Conservation (phyloP, 371 early-diverging fungal genomes). For the Umbelopsis sp. region DNA sequence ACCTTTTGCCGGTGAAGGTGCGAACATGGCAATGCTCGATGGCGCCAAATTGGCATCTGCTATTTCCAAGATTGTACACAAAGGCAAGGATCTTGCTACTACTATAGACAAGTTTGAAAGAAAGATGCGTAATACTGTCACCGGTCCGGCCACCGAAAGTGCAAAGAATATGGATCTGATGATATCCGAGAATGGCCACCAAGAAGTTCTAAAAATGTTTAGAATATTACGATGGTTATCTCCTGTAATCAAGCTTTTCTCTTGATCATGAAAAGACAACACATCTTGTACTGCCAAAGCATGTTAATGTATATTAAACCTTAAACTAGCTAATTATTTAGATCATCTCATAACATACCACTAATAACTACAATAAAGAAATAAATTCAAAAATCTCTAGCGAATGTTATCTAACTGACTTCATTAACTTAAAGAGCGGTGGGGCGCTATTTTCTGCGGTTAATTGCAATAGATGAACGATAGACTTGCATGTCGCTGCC, state of each 20-base stretch:
- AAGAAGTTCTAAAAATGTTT: background rate
- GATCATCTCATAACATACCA: background rate
- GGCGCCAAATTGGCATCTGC: constrained; percentile 32
- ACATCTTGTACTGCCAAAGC: no score
- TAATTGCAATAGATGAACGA: no score
- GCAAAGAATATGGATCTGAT: background rate
- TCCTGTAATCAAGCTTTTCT: background rate
- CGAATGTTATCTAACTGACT: no score
- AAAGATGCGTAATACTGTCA: background rate
- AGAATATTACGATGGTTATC: background rate
- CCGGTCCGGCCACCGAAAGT: background rate
- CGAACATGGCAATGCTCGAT: constrained; percentile 50
- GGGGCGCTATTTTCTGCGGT: no score
- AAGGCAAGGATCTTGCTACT: constrained; percentile 5
- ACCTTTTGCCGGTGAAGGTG: constrained; percentile 56
- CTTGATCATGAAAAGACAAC: no score
- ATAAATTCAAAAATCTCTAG: background rate
- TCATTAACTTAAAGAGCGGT: no score
- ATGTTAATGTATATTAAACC: no score
- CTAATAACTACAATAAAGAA: background rate
- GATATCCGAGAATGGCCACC: background rate
- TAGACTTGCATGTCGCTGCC: no score
- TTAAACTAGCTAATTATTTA: background rate
- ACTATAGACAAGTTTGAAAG: background rate
- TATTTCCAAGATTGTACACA: constrained; percentile 24